These are phyloP conservation scores for Fusarium equiseti DNA, from an alignment of 2,329 filamentous ascomycete species.

Conservation along the genomic window DNA sequence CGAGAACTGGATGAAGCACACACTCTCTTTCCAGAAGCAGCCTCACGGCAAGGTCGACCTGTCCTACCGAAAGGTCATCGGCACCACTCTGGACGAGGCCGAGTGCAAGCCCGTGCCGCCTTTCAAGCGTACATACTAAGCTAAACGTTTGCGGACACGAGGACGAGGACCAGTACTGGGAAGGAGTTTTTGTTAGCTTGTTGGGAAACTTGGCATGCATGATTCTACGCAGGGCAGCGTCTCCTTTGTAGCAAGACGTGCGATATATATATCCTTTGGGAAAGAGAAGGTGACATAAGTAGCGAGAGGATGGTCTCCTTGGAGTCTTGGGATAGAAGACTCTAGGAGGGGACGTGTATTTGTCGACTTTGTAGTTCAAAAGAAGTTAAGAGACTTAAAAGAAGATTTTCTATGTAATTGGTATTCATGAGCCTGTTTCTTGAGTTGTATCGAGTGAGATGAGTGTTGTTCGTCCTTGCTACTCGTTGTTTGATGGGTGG, in stretches of 20 bases:
- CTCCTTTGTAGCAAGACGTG: conserved; percentile 48
- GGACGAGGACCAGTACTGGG: conserved; percentile 16
- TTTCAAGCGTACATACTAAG: conserved; percentile 92
- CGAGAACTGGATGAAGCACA: conserved; percentile 99
- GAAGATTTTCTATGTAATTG: conserved; percentile 12
- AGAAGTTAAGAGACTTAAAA: conserved; percentile 39
- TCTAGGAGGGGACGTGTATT: conserved; percentile 37
- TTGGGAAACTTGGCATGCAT: conserved; percentile 46
- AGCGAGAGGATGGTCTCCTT: conserved; percentile 34
- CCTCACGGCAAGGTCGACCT: conserved; percentile 90
- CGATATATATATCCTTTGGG: conserved; percentile 48
- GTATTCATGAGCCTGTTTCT: not conserved
- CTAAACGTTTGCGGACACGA: conserved; percentile 59
- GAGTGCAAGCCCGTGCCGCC: conserved; percentile 97
- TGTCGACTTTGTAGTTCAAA: conserved; percentile 41
- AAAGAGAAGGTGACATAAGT: conserved; percentile 18
- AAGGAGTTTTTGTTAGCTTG: conserved; percentile 45
- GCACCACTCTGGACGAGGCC: conserved; percentile 87
- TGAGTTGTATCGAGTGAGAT: not conserved
- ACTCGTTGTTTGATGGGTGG: not conserved
- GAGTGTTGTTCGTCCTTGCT: not conserved
- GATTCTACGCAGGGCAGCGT: conserved; percentile 46
- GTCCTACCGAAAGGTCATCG: conserved; percentile 85
- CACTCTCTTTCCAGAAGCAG: conserved; percentile 92
- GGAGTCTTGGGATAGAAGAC: conserved; percentile 21